These are phyloP conservation scores for baker's yeast (Saccharomyces cerevisiae) DNA, from an alignment of 805 yeast species.

Conservation along the genomic window DNA sequence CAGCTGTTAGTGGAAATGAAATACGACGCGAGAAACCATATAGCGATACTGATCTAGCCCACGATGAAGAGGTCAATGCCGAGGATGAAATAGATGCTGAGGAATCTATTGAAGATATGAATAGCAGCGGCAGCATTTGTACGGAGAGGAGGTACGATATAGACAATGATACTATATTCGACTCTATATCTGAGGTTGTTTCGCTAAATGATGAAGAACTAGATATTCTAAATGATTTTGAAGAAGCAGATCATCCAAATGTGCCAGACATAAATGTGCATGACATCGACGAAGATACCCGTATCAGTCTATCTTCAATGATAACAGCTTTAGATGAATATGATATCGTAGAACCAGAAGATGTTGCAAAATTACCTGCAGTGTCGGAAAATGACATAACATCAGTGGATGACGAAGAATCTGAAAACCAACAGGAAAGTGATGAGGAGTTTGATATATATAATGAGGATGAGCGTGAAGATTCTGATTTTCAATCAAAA, in stretches of 20 bases:
- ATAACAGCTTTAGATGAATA: constrained; percentile 27
- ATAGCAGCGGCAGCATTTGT: background rate
- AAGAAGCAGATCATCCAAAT: constrained; percentile 3
- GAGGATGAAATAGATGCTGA: constrained; percentile 9
- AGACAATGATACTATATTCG: constrained; percentile 7
- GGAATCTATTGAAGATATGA: constrained; percentile 4
- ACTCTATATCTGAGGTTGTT: constrained; percentile 7
- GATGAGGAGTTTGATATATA: constrained; percentile 3
- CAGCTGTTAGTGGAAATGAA: background rate
- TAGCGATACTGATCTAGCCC: constrained; percentile 1
- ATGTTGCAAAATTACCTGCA: constrained; percentile 3
- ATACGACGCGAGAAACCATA: background rate
- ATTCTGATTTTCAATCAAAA: constrained; percentile 6
- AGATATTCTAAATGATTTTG: constrained; percentile 1
- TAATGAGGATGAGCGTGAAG: constrained; percentile 6
- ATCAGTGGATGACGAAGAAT: background rate
- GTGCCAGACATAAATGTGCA: background rate
- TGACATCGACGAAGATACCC: background rate
- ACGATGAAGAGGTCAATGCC: constrained; percentile 6
- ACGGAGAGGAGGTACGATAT: background rate
- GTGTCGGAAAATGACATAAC: background rate
- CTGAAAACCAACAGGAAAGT: constrained; percentile 1
- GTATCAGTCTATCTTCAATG: constrained; percentile 14
- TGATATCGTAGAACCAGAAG: constrained; percentile 16
- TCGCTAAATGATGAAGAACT: constrained; percentile 5